phyloP scores from a whole-genome alignment of 2,329 filamentous ascomycete genomes.

The Talaromyces atroroseus region DNA sequence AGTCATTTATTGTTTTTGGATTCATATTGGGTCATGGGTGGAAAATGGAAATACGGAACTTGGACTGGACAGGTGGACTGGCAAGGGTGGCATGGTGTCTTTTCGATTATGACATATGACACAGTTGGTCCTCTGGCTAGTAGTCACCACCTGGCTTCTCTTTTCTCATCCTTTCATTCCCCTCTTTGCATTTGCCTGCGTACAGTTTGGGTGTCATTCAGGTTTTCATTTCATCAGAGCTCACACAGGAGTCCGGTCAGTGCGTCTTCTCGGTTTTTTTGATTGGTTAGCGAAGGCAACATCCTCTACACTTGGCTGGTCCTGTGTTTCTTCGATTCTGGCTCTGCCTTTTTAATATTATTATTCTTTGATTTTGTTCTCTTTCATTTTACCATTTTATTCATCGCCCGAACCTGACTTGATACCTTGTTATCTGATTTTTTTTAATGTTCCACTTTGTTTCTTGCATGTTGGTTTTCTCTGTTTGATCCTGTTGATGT shows the following conservation, averaged over 20 bases:
- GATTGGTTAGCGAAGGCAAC: slow-evolving; percentile 29
- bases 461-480: slow-evolving; percentile 4
- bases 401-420: slow-evolving; percentile 11
- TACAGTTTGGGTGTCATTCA: slow-evolving; percentile 21
- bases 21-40: slow-evolving; percentile 36
- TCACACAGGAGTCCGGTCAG: slow-evolving; percentile 42
- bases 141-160: slow-evolving; percentile 25
- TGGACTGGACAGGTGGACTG: slow-evolving; percentile 30
- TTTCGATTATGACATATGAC: slow-evolving; percentile 17
- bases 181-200: slow-evolving; percentile 24
- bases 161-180: slow-evolving; percentile 20
- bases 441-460: neutral
- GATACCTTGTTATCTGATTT: slow-evolving; percentile 7
- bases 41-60: slow-evolving; percentile 26
- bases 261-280: slow-evolving; percentile 34
- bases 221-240: slow-evolving; percentile 29
- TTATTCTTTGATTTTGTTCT: slow-evolving; percentile 18
- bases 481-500: neutral
- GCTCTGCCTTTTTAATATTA: slow-evolving; percentile 34
- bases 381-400: neutral
- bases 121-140: slow-evolving; percentile 28
- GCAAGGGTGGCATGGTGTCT: slow-evolving; percentile 30
- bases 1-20: slow-evolving; percentile 26
- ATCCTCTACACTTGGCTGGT: slow-evolving; percentile 42
- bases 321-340: slow-evolving; percentile 37